A percentile compares a stretch with the other conserved stretches of the same genome.
Evolutionary conservation across 1,284 basidiomycete species (phyloP).

Genomic region (Ceratobasidium sp.): DNA sequence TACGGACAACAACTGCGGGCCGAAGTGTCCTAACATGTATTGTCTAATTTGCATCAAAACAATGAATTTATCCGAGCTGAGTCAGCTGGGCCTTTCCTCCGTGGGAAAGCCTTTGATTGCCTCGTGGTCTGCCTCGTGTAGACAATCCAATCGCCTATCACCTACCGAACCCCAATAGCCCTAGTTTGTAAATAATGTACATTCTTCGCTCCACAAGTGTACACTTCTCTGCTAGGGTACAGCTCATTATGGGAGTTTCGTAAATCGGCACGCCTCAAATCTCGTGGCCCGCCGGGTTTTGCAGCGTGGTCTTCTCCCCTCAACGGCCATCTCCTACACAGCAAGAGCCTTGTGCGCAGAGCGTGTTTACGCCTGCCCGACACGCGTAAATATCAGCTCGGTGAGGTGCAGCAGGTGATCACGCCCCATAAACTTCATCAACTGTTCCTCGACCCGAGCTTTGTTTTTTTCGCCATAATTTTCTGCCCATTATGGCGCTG

Average conservation of each 20-base stretch:
- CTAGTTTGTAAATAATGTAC: constrained; percentile 27
- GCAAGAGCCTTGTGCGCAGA: constrained; percentile 38
- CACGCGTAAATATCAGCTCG: constrained; percentile 38
- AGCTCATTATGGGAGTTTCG: constrained; percentile 31
- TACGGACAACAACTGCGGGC: constrained; percentile 65
- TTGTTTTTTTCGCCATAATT: constrained; percentile 27
- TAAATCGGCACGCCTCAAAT: constrained; percentile 35
- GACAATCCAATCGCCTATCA: constrained; percentile 21
- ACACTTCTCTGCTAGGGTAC: constrained; percentile 19
- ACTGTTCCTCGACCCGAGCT: constrained; percentile 14
- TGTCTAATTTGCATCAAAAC: constrained; percentile 46
- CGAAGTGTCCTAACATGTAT: constrained; percentile 53
- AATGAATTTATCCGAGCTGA: constrained; percentile 3
- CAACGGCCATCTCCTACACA: constrained; percentile 36
- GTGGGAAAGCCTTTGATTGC: constrained; percentile 26
- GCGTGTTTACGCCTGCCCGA: constrained; percentile 23
- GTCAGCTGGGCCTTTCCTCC: constrained; percentile 7
- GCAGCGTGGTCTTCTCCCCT: constrained; percentile 42
- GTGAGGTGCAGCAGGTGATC: constrained; percentile 29
- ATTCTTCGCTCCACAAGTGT: constrained; percentile 19
- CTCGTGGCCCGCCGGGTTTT: constrained; percentile 40
- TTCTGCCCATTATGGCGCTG: constrained; percentile 35
- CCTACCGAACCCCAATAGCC: constrained; percentile 14
- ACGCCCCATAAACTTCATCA: not conserved
- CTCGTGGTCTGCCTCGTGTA: constrained; percentile 40